A percentile compares a stretch with the other conserved stretches of the same genome.
Evolutionary conservation across 768 basidiomycete species (phyloP).

Genomic region (Sporobolomyces pararoseus): DNA sequence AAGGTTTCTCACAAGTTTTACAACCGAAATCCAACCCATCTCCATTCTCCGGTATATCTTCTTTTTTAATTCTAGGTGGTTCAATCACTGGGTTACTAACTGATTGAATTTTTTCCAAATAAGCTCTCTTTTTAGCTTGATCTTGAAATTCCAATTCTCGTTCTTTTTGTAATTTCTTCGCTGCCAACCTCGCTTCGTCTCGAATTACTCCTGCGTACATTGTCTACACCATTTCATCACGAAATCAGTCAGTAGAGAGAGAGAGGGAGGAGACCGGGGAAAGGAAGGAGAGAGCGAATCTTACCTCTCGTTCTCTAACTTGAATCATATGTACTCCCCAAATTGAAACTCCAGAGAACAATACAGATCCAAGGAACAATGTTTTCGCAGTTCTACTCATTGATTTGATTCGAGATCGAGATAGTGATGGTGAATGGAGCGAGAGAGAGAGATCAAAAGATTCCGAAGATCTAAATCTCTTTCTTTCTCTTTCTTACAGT

Average conservation of each 20-base stretch:
- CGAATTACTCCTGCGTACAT: slow-evolving; percentile 41
- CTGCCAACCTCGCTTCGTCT: slow-evolving; percentile 30
- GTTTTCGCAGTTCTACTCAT: slow-evolving; percentile 34
- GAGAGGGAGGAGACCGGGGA: neutral
- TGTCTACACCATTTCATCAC: slow-evolving; percentile 15
- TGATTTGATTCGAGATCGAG: neutral
- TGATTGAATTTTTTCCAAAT: slow-evolving; percentile 31
- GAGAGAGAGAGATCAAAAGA: neutral
- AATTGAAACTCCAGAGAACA: slow-evolving; percentile 29
- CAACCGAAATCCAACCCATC: slow-evolving; percentile 42
- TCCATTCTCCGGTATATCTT: slow-evolving; percentile 21
- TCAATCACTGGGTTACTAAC: slow-evolving; percentile 22
- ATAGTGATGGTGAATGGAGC: neutral
- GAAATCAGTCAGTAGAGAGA: neutral
- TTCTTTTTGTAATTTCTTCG: slow-evolving; percentile 20
- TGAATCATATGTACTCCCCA: slow-evolving; percentile 41
- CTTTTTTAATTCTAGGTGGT: neutral
- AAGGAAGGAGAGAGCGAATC: neutral
- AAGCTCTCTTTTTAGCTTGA: slow-evolving; percentile 36
- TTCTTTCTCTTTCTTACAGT: neutral
- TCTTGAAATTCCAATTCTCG: slow-evolving; percentile 42
- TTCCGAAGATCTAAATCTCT: neutral
- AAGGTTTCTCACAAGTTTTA: slow-evolving; percentile 37
- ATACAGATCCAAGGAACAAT: slow-evolving; percentile 20
- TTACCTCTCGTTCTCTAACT: slow-evolving; percentile 36